phyloP scores from a whole-genome alignment of 164 flowering plant genomes.

The Stephania yunnanensis region DNA sequence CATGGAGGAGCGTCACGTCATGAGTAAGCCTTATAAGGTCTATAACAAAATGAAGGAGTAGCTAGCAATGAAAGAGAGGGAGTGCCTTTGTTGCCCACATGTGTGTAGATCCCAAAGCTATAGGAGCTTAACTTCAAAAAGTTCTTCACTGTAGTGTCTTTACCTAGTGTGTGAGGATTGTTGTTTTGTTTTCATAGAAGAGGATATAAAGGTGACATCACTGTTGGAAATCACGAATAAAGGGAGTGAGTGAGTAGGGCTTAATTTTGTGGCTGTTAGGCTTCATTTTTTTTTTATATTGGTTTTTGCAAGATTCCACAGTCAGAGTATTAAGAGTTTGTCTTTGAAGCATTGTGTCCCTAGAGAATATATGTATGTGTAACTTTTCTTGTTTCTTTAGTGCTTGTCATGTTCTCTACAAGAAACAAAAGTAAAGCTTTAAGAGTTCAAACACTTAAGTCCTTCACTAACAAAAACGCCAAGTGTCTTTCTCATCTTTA shows the following conservation, averaged over 20 bases:
- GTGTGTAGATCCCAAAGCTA: slow-evolving; percentile 8
- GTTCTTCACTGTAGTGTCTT: neutral
- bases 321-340: slow-evolving; percentile 12
- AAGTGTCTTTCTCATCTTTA: slow-evolving; percentile 1
- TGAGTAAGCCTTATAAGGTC: too few species aligned
- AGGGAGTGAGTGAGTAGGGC: slow-evolving; percentile 1
- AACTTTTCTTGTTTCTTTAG: slow-evolving; percentile 5
- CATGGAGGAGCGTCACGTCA: too few species aligned
- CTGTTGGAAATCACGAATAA: slow-evolving; percentile 14
- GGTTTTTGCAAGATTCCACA: slow-evolving; percentile 14
- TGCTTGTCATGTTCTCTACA: neutral
- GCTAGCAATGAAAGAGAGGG: too few species aligned
- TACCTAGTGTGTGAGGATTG: neutral
- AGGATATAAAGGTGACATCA: slow-evolving; percentile 18
- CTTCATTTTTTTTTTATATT: slow-evolving; percentile 6
- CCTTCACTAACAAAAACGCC: neutral
- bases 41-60: too few species aligned
- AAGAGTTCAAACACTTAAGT: neutral
- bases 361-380: neutral
- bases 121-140: slow-evolving; percentile 7
- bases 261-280: slow-evolving; percentile 6
- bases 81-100: neutral
- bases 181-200: neutral
- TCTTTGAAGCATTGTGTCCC: slow-evolving; percentile 16
- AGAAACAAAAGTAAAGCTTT: neutral